Evolutionary conservation across 1,139 yeast genomes (phyloP).

Genomic region (Suhomyces coccinellae): DNA sequence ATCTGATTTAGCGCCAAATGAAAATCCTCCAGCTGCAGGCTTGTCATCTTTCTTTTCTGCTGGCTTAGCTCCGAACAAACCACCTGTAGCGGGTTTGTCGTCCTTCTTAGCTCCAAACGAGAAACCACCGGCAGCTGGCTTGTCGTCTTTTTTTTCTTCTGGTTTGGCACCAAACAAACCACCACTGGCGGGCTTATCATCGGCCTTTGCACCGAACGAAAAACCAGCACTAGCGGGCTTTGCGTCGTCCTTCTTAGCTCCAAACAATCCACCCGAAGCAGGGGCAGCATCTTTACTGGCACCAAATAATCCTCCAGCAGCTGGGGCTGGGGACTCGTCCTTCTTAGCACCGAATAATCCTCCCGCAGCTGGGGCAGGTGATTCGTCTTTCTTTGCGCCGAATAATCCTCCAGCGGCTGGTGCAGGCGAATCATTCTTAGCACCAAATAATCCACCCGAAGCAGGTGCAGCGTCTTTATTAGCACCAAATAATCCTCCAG

Average conservation of each 20-base stretch:
- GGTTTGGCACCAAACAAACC: constrained; percentile 24
- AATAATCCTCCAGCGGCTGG: constrained; percentile 17
- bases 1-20: constrained; percentile 17
- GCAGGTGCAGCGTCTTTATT: constrained; percentile 13
- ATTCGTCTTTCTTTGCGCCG: constrained; percentile 17
- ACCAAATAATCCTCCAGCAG: constrained; percentile 27
- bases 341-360: constrained; percentile 13
- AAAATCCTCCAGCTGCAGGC: constrained; percentile 16
- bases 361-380: constrained; percentile 15
- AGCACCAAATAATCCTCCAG: constrained; percentile 29
- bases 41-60: constrained; percentile 17
- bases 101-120: constrained; percentile 20
- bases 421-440: constrained; percentile 4
- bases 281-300: constrained; percentile 14
- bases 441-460: constrained; percentile 28
- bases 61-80: constrained; percentile 27
- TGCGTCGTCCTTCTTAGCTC: constrained; percentile 13
- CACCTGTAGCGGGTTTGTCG: constrained; percentile 18
- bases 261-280: constrained; percentile 26
- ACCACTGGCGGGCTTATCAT: constrained; percentile 17
- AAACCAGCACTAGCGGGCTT: constrained; percentile 16
- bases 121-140: constrained; percentile 16
- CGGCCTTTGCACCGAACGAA: constrained; percentile 18
- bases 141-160: constrained; percentile 19
- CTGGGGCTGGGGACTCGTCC: constrained; percentile 2